Base-by-base conservation (phyloP, 345 rosid genomes). In the Euphorbia lathyris region DNA sequence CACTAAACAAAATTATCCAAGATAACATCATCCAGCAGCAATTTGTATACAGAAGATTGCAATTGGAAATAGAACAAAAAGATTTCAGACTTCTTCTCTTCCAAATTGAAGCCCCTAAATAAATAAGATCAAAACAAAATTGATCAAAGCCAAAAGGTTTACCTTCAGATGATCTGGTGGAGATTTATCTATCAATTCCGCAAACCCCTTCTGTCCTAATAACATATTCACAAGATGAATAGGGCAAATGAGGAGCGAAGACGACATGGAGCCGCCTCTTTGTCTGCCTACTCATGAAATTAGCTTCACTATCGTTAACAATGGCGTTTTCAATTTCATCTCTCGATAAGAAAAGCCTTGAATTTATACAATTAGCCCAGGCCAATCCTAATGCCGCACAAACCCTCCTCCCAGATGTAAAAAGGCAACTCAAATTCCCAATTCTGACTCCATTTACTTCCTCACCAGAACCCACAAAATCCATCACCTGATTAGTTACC, bases 401-500 rank as follows among this genome's bases (percentile, higher is more conserved):
- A 72, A 89, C 86, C 80, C 84, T 77, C 68, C 97, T 83, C 63
- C 96, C 97, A 0, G 96, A 90, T 1, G 92, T 80, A 77, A 11
- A 79, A 69, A 93, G 75, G 58, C 78, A 68, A 47, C 84, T 76
- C 76, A 93, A 67, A 84, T 88, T 89, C 78, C 97, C 98, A 65
- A 88, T 38, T 74, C 83, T 86, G 69, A 85, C 52, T 32, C 90
- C 92, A 61, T 77, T 89, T 36, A 82, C 71, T 65, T 93, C 94
- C 61, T 82, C 87, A 47, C 85, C 77, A 40, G 85, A 67, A 12
- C 69, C 89, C 23, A 91, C 73, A 17, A 80, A 72, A 86, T 94
- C 98, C 64, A 87, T 92, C 42, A 94, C 96, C 79, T 94, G 98
- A 67, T 94, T 94, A 38, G 93, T 94, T 67, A 94, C 76, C 76